These are phyloP conservation scores for Lactarius trivialis DNA, from an alignment of 768 basidiomycete genomes.

Conservation along the genomic window DNA sequence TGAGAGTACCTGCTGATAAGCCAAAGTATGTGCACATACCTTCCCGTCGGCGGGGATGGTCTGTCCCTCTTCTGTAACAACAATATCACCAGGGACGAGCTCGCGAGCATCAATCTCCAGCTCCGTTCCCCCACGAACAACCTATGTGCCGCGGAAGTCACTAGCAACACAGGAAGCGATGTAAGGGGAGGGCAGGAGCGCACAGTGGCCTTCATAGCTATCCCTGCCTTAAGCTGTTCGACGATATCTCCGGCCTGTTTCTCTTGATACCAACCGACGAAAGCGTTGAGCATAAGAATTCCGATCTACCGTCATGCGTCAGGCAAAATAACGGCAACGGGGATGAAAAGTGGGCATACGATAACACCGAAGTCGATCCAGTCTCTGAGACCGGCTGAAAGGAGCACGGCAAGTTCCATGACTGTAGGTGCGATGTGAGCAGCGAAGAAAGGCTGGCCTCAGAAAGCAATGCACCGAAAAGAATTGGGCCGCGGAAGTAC, in stretches of 20 bases:
- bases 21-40: slow-evolving; percentile 19
- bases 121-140: slow-evolving; percentile 38
- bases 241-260: slow-evolving; percentile 47
- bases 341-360: slow-evolving; percentile 25
- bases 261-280: slow-evolving; percentile 42
- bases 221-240: slow-evolving; percentile 42
- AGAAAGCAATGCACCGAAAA: slow-evolving; percentile 26
- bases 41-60: slow-evolving; percentile 43
- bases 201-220: slow-evolving; percentile 36
- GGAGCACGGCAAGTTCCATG: slow-evolving; percentile 43
- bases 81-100: slow-evolving; percentile 40
- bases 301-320: slow-evolving; percentile 28
- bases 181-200: not conserved
- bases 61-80: slow-evolving; percentile 38
- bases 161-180: not conserved
- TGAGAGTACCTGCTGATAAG: not conserved
- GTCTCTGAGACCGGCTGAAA: slow-evolving; percentile 40
- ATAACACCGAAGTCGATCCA: slow-evolving; percentile 48
- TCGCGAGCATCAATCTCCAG: slow-evolving; percentile 40
- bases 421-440: slow-evolving; percentile 21
- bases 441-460: not conserved
- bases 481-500: slow-evolving; percentile 40
- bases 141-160: slow-evolving; percentile 3
- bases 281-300: slow-evolving; percentile 38
- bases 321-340: not conserved